phyloP scores from a whole-genome alignment of 371 early-diverging fungal species.

The Mortierella polycephala region DNA sequence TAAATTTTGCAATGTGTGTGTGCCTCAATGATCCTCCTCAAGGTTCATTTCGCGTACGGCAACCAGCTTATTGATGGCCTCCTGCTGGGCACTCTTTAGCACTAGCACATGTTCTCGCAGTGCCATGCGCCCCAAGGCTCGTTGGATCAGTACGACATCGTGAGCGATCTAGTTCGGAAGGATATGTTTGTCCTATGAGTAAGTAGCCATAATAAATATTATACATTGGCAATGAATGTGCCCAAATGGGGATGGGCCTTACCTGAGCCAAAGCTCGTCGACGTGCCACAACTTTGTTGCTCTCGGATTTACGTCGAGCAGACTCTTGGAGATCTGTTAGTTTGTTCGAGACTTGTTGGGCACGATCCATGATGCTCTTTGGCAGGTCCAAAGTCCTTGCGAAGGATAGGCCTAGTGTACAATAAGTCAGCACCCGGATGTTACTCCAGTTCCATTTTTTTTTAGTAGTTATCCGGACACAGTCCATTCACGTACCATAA shows the following conservation, averaged over 20 bases:
- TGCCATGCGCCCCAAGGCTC: background rate
- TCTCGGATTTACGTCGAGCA: constrained; percentile 35
- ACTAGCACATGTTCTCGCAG: constrained; percentile 8
- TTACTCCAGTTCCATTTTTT: background rate
- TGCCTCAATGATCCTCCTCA: background rate
- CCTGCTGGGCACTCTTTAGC: constrained; percentile 21
- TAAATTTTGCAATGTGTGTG: no score
- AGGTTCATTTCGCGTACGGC: constrained; percentile 2
- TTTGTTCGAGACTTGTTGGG: constrained; percentile 52
- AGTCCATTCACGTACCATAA: constrained; percentile 54
- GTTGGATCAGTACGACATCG: constrained; percentile 17
- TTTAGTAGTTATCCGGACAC: no score
- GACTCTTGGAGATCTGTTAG: constrained; percentile 20
- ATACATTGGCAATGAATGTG: background rate
- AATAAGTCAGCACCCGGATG: background rate
- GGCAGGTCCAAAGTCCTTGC: constrained; percentile 62
- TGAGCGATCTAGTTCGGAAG: constrained; percentile 31
- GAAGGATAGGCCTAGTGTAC: constrained; percentile 56
- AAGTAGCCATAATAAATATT: background rate
- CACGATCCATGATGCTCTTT: constrained; percentile 51
- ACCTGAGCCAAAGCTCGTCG: constrained; percentile 41
- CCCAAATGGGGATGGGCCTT: background rate
- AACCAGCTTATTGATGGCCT: constrained; percentile 18
- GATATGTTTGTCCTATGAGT: background rate
- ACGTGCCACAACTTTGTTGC: constrained; percentile 32